Evolutionary conservation across 306 rosid genomes (phyloP).

Genomic region (Fragaria ananassa): DNA sequence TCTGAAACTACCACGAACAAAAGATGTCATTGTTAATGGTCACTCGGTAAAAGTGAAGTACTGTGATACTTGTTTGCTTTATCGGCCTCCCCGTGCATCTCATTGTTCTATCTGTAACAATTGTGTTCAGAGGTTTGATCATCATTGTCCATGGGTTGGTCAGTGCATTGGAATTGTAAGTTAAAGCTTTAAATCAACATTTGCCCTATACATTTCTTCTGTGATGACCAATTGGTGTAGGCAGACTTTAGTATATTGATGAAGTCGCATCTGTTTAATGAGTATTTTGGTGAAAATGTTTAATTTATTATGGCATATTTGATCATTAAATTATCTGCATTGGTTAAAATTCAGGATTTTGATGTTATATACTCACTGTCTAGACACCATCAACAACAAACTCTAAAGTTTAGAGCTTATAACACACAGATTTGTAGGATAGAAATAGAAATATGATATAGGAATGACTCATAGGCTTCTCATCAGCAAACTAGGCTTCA

Average conservation of each 20-base stretch:
- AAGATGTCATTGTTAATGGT: conserved; percentile 73
- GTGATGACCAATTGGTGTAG: neutral
- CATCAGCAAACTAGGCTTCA: neutral
- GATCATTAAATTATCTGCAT: neutral
- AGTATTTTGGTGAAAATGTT: neutral
- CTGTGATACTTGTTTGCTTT: conserved; percentile 92
- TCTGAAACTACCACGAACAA: conserved; percentile 81
- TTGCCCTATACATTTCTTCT: neutral
- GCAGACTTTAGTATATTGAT: neutral
- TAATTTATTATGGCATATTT: neutral
- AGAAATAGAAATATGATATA: no score
- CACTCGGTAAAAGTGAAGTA: conserved; percentile 80
- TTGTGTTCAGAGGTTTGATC: conserved; percentile 95
- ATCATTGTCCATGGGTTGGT: conserved; percentile 99
- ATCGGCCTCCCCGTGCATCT: conserved; percentile 95
- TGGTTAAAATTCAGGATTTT: neutral
- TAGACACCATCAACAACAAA: neutral
- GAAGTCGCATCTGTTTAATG: neutral
- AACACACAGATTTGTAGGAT: neutral
- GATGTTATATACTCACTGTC: neutral
- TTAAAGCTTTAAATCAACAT: conserved; percentile 3
- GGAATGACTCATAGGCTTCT: neutral
- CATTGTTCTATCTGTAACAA: conserved; percentile 99
- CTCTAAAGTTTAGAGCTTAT: neutral
- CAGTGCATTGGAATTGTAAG: conserved; percentile 97